Base-by-base conservation (phyloP, 768 basidiomycete genomes). In the Leccinum truebloodii region DNA sequence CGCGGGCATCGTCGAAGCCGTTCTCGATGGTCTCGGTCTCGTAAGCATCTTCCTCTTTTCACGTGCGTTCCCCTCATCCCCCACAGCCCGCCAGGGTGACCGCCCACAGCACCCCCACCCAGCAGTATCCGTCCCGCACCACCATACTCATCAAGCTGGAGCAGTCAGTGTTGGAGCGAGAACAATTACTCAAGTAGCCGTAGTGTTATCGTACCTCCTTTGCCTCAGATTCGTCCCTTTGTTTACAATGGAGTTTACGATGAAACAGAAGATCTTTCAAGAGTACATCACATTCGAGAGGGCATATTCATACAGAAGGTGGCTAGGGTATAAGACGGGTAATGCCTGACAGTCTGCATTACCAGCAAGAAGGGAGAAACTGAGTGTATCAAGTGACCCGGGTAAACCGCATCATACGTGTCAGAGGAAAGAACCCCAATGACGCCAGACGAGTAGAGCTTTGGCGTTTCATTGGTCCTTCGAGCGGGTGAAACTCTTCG, bases 101-200 rank as follows among this genome's bases (percentile, higher is more conserved):
- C 0, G 95, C 96, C 0, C 97, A 98, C 72, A 89, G 88, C 59
- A 96, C 97, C 1, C 90, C 95, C 5, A 93, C 84, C 0, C 78
- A 88, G 10, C 87, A 90, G 59, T 84, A 81, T 69, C 93, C 95
- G 3, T 85, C 86, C 54, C 85, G 95, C 55, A 97, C 90, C 5
- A 96, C 95, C n/a, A 95, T 99, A 59, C 84, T 99, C 56, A 96
- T 99, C 78, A 98, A 98, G 77, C 80, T 98, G 61, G 94, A 98
- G 76, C 88, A 87, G 69, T 88, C 88, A 59, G 96, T 98, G 52
- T 79, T 99, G 70, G 94, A 96, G 66, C 85, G 97, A 50, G 97
- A 99, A 78, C 91, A 94, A 22, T 46, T 46, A 22, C 20, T 46
- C 20, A 46, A 46, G 20, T 46, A 46, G 20, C 18, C 39, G 4